These are phyloP conservation scores for Saccharum hybrid DNA, from an alignment of 202 grass and related monocot species.

Conservation along the genomic window DNA sequence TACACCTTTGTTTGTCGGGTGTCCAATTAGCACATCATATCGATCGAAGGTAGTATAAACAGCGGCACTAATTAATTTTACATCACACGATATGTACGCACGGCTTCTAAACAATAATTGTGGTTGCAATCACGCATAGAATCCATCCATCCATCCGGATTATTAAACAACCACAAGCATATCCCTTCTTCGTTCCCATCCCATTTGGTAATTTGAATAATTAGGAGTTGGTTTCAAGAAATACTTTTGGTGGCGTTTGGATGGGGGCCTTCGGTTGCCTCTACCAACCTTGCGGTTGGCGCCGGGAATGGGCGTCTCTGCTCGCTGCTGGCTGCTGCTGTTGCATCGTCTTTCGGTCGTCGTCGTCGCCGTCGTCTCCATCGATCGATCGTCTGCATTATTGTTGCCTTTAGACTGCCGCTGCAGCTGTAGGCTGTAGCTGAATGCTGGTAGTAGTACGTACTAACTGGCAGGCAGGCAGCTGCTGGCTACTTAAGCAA, in stretches of 20 bases:
- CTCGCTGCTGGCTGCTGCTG: background rate
- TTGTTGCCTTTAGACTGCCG: constrained; percentile 40
- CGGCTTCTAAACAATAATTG: background rate
- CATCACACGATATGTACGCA: background rate
- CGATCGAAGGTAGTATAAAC: background rate
- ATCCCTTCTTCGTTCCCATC: background rate
- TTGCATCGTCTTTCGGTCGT: constrained; percentile 28
- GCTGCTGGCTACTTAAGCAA: background rate
- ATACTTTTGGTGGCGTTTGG: constrained; percentile 48
- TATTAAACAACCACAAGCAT: background rate
- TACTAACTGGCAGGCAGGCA: background rate
- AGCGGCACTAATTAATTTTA: background rate
- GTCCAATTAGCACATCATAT: background rate
- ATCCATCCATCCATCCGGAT: background rate
- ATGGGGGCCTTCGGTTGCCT: constrained; percentile 35
- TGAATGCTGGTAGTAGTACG: background rate
- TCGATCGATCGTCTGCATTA: constrained; percentile 2
- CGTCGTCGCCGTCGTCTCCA: background rate
- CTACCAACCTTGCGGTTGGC: constrained; percentile 70
- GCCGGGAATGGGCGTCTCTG: constrained; percentile 31
- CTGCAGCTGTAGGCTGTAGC: background rate
- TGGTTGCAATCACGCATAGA: constrained; percentile 23
- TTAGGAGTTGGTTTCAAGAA: constrained; percentile 62
- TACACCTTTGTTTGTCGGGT: background rate
- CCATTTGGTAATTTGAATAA: constrained; percentile 58